Base-by-base conservation (phyloP, 768 basidiomycete genomes). In the Tulasnella sp. region DNA sequence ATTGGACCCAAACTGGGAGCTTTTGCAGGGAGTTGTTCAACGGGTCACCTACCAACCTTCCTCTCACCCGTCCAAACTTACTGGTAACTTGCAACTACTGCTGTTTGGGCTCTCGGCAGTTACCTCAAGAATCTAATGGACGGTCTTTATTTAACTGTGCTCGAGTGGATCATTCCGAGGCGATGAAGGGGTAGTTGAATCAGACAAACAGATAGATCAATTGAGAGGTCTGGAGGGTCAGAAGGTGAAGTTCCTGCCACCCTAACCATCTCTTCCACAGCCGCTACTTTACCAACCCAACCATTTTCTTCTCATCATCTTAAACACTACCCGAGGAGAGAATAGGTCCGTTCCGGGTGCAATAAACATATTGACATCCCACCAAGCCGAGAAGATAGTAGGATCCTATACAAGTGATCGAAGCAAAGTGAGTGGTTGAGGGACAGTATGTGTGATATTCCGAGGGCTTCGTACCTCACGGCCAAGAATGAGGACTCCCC, bases 281-380 rank as follows among this genome's bases (percentile, higher is more conserved):
- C 5, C 16, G 5, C 40, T 40, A 40, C 40, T 40, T 40, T 39
- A 40, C 80, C 77, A 79, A 1, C 5, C 40, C 18, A 42, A 67
- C 26, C 70, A 11, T n/a, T 32, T 20, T 74, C 29, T 9, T 29
- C 79, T 23, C 23, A 46, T 16, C 29, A 77, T 23, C 20, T 37
- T 35, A 20, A 39, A 0, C 35, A 70, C n/a, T 5, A 77, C 39
- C 16, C 37, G 26, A 13, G 76, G 76, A 20, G 76, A 67, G 61
- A 77, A 77, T 16, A 77, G 55, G 32, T 77, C 76, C 23, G 76
- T 77, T 16, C 23, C 70, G 5, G 76, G 76, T 5, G 71, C 39
- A 15, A 26, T 26, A 5, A 55, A 13, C 39, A 67, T 70, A 23
- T 77, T 71, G 35, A 70, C 76, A 37, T 23, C 10, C 39, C 57